Evolutionary conservation across 345 rosid genomes (phyloP), one percentile per base, ranked within the genome.

Genomic region (Lumnitzera littorea): DNA sequence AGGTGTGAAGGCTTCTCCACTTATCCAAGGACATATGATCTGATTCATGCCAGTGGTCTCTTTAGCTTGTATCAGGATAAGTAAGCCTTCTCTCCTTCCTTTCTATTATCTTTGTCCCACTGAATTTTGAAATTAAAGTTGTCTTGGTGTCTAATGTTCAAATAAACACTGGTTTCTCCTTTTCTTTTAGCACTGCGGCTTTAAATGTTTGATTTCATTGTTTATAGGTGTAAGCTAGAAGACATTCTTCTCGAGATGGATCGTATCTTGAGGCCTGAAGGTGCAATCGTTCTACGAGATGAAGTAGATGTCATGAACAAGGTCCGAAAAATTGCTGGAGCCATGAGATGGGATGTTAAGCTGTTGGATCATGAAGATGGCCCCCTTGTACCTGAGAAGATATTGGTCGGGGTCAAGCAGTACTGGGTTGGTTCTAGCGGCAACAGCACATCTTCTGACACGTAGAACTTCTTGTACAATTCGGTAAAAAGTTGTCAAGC

Each of bases 1-100:
- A 94, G 97, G 99, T 90, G 99, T 64, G 99, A 94, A 82, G 99
- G 96, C 16, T 94, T 94, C 79, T 94, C 99, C 49, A 90, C 97
- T 27, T 94, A 94, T 72, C 99, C 99, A 4, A 94, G 99, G 76
- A 86, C 97, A 48, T 90, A 88, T 29, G 99, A 94, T 63, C 68
- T 94, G 53, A 90, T 94, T 64, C 99, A 94, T 27, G 97, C 99
- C 15, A 81, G 47, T 68, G 88, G 91, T 60, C 60, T 94, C 51
- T 88, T 90, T 60, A 80, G 92, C 82, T 60, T 90, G 84, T 88
- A 90, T 69, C 73, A 86, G 63, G 73, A 84, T 73, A 78, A 43
- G 97, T 83, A 74, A 70, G 85, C 58, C 52, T 31, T 64, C 23
- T 36, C 25, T 67, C 50, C 46, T 67, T 51, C 55, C 24, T 58